phyloP scores from a whole-genome alignment of 2,329 filamentous ascomycete species.

The Penicillium sp. region DNA sequence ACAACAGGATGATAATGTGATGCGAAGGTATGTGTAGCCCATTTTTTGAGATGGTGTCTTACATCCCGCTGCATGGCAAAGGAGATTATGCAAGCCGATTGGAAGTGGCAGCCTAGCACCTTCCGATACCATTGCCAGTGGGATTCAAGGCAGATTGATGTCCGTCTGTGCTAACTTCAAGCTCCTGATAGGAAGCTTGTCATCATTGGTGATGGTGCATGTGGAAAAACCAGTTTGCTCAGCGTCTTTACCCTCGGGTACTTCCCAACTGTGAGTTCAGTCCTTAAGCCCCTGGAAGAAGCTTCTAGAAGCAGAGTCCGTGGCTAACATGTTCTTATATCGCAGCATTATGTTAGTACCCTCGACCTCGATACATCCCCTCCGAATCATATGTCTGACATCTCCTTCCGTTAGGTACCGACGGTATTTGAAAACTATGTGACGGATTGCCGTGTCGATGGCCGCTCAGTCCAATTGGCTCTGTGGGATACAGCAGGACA shows the following conservation, averaged over 20 bases:
- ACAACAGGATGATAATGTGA: conserved; percentile 36
- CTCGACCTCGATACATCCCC: neutral
- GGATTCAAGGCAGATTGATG: neutral
- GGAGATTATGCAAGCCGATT: conserved; percentile 2
- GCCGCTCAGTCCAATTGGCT: conserved; percentile 94
- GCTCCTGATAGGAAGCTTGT: conserved; percentile 67
- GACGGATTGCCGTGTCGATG: conserved; percentile 94
- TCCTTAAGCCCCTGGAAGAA: neutral
- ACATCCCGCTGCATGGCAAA: neutral
- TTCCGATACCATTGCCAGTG: conserved; percentile 5
- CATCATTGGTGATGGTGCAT: conserved; percentile 94
- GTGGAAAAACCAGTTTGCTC: conserved; percentile 92
- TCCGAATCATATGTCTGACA: conserved; percentile 8
- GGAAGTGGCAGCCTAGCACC: neutral
- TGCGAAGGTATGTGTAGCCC: conserved; percentile 48
- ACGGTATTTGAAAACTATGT: conserved; percentile 99
- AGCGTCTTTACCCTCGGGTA: conserved; percentile 97
- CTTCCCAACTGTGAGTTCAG: conserved; percentile 76
- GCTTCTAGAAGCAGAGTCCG: conserved; percentile 17
- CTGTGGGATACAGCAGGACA: conserved; percentile 99
- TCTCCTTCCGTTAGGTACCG: conserved; percentile 55
- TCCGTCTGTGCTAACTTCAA: conserved; percentile 14
- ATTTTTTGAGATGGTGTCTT: conserved; percentile 2
- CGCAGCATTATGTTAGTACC: conserved; percentile 40
- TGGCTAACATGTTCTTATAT: conserved; percentile 12